Base-by-base conservation (phyloP, 495 filamentous ascomycete species). In the Hypomontagnella monticulosa region DNA sequence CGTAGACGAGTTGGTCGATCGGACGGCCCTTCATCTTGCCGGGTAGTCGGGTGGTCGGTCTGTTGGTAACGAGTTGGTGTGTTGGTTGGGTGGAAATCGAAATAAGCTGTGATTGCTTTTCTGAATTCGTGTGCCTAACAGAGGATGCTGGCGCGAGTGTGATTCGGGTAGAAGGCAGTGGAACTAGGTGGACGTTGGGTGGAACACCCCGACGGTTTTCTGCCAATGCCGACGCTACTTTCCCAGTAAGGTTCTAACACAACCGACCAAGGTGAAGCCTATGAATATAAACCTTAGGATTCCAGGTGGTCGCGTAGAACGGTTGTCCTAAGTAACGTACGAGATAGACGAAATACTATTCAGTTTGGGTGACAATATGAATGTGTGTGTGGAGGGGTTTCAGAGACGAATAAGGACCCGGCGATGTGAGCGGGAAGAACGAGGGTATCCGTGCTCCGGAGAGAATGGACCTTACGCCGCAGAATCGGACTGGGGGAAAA, bases 1-100 rank as follows among this genome's bases (percentile, higher is more conserved):
- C 80, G 76, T 82, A 84, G 50, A 86, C 80, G 73, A 86, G 78
- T 54, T 83, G 71, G 18, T 85, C 83, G 54, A 86, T 66, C 9
- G 80, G 77, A 27, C 75, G 79, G 43, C 81, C 81, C 73, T 80
- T 85, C 83, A 86, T 86, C 54, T 77, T 77, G 77, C 44, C 19
- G 4, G 42, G 14, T 27, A 27, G 23, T 27, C 75, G 79, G 43
- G 80, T 80, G 71, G 79, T 85, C 83, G 85, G 85, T 53, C 76
- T 77, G 77, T 47, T 15, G 2, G 42, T 16, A 33, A 36, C 12
- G 20, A 37, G 15, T 12, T 56, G 27, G n/a, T 11, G 23, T 10
- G 20, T 47, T 56, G 14, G 15, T 48, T 19, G 37, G 10, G 47
- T 57, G 32, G 57, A 51, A 50, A 7, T 49, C 12, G 23, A 44